phyloP scores from a whole-genome alignment of 2,329 filamentous ascomycete species.

The Graphilbum sp. region DNA sequence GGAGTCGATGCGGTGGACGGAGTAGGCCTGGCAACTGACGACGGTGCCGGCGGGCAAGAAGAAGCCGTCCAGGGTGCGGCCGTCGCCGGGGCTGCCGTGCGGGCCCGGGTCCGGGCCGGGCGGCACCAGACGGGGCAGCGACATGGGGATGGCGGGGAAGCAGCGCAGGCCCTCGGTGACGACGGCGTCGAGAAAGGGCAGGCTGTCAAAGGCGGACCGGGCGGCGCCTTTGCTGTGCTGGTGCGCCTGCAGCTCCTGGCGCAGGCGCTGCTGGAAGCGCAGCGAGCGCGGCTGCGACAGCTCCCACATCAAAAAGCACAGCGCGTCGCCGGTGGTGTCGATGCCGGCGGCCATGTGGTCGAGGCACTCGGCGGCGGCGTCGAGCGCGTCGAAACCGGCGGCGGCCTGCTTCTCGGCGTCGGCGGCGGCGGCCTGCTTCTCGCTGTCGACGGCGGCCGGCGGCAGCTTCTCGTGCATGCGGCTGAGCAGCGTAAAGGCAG shows the following conservation, averaged over 20 bases:
- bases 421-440: not conserved
- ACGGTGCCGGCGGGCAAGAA: conserved; percentile 35
- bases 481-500: conserved; percentile 39
- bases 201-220: conserved; percentile 24
- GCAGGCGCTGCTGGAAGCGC: conserved; percentile 32
- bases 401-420: conserved; percentile 6
- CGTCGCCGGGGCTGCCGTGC: conserved; percentile 16
- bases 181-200: conserved; percentile 46
- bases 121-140: conserved; percentile 44
- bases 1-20: conserved; percentile 39
- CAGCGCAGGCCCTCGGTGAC: conserved; percentile 45
- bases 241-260: conserved; percentile 28
- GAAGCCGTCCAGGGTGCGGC: conserved; percentile 37
- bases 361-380: conserved; percentile 50
- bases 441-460: conserved; percentile 6
- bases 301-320: conserved; percentile 58
- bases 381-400: conserved; percentile 26
- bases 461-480: conserved; percentile 35
- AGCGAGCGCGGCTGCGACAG: conserved; percentile 43
- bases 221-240: conserved; percentile 15
- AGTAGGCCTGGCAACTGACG: conserved; percentile 45
- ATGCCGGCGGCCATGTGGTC: conserved; percentile 60
- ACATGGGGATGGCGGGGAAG: conserved; percentile 51
- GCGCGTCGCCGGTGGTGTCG: conserved; percentile 52
- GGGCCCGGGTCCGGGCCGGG: conserved; percentile 14